phyloP scores from a whole-genome alignment of 768 basidiomycete genomes.

The Russula earlei region DNA sequence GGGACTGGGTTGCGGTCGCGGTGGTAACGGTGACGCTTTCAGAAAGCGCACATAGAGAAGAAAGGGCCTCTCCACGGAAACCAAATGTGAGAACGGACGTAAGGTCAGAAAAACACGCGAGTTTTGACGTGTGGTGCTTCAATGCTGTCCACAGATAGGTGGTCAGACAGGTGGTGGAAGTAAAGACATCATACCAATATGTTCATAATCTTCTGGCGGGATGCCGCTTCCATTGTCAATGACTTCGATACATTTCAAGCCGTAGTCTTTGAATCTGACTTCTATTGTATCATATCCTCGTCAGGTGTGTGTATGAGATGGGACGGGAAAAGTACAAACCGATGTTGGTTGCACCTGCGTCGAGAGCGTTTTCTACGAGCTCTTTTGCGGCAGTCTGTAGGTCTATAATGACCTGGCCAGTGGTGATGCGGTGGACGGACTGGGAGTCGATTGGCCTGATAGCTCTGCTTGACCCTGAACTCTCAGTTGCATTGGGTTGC shows the following conservation, averaged over 20 bases:
- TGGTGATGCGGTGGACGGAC: slow-evolving; percentile 83
- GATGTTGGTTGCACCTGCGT: slow-evolving; percentile 81
- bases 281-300: slow-evolving; percentile 38
- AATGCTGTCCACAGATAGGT: slow-evolving; percentile 40
- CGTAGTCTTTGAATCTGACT: slow-evolving; percentile 83
- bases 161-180: not conserved
- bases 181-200: slow-evolving; percentile 48
- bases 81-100: slow-evolving; percentile 73
- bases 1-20: slow-evolving; percentile 57
- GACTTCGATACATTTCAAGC: slow-evolving; percentile 74
- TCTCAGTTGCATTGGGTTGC: not conserved
- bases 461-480: not conserved
- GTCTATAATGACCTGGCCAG: slow-evolving; percentile 92
- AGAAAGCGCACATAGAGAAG: slow-evolving; percentile 81
- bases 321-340: slow-evolving; percentile 38
- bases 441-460: slow-evolving; percentile 60
- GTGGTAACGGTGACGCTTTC: slow-evolving; percentile 65
- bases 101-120: slow-evolving; percentile 67
- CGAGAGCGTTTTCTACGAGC: slow-evolving; percentile 90
- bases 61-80: slow-evolving; percentile 92
- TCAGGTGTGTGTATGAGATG: not conserved
- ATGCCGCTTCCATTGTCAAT: slow-evolving; percentile 92
- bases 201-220: slow-evolving; percentile 61
- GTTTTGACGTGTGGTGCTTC: slow-evolving; percentile 92
- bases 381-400: slow-evolving; percentile 94